Conservation (phyloP, 148 eudicot genomes). For the Vaccinium corymbosum region DNA sequence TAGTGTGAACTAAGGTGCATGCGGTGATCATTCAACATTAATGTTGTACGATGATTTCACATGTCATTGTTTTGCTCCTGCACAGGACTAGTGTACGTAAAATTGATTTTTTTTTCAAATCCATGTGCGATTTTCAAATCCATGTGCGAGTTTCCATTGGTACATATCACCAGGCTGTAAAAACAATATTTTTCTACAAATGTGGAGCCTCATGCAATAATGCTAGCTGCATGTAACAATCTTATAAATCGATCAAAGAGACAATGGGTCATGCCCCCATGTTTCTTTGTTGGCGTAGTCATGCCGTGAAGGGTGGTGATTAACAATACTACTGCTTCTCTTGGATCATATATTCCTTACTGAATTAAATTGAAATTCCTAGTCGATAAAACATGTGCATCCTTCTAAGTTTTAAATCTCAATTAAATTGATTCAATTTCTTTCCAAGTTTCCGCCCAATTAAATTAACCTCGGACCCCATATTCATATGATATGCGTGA, state of each 20-base stretch:
- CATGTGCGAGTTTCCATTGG: too few relatives aligned
- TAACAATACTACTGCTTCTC: neutral
- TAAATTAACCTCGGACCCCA: too few relatives aligned
- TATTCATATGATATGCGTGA: conserved; percentile 33
- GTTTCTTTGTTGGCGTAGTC: neutral
- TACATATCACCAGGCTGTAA: neutral
- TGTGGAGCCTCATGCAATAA: neutral
- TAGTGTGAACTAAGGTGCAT: too few relatives aligned
- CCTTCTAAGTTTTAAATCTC: too few relatives aligned
- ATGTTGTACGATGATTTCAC: neutral
- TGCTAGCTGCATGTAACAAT: too few relatives aligned
- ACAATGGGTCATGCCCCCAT: neutral
- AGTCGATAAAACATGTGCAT: neutral
- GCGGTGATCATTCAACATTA: neutral
- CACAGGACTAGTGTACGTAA: neutral
- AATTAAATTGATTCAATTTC: too few relatives aligned
- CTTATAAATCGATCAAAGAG: too few relatives aligned
- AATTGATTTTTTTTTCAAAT: too few relatives aligned
- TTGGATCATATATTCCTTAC: neutral
- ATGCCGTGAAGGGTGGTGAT: neutral
- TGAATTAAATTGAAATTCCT: neutral
- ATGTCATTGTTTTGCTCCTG: neutral
- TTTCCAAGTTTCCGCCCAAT: too few relatives aligned
- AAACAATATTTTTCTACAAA: neutral
- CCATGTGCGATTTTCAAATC: too few relatives aligned